Base-by-base conservation (phyloP, 2,329 filamentous ascomycete genomes). In the Clathrospora elynae region DNA sequence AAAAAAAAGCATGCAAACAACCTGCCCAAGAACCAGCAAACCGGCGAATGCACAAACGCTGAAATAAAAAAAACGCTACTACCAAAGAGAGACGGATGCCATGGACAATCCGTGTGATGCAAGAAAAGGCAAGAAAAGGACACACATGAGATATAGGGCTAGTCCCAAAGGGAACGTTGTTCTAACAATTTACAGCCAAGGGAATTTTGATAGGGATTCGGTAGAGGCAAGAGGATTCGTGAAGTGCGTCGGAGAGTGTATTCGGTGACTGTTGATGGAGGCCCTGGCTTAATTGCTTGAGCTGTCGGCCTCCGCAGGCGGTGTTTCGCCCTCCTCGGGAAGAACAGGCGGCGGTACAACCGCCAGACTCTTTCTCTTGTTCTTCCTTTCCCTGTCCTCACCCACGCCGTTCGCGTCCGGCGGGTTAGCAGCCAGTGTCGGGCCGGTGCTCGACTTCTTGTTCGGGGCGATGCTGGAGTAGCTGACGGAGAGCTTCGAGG, bases 401-500 rank as follows among this genome's bases (percentile, higher is more conserved):
- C 51, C 46, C 6, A 51, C 43, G 4, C 63, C 62, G 14, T 67
- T 67, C 11, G 57, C 25, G 2, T 63, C 54, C 8, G 57, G 35
- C 6, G 49, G 20, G 16, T 40, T 57, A 1, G 52, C 35, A 11
- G 59, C 47, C 9, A 53, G 23, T 0, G 49, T 55, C 1, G 61
- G 53, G 22, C 46, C 60, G 17, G 45, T 51, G 5, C 19, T 24
- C 4, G 57, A 30, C 35, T 57, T 62, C 13, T 53, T 59, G 23
- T 51, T 56, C 3, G 64, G 60, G 14, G 64, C 64, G 28, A 66
- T 62, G 48, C 50, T 65, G 10, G 55, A 49, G 33, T 61, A 68
- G 48, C 62, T 65, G 6, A 59, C 60, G 3, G 64, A 63, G 22
- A 68, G 54, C 38, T 69, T 70, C 26, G 59, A 64, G 17, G 61